Base-by-base conservation (phyloP, 2,329 filamentous ascomycete genomes). In the Acrocalymma vagum region DNA sequence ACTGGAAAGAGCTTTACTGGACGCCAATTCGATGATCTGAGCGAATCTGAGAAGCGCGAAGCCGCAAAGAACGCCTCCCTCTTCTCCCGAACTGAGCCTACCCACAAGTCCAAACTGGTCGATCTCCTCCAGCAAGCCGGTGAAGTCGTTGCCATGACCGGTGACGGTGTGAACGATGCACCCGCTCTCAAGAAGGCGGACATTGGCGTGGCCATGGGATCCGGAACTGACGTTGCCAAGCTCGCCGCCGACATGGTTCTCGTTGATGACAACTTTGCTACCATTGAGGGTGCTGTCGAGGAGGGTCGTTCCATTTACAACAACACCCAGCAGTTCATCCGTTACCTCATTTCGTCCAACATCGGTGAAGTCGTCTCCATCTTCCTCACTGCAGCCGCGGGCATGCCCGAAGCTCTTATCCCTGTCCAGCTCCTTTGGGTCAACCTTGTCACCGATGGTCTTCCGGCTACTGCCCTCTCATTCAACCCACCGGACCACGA, bases 271-370 rank as follows among this genome's bases (percentile, higher is more conserved):
- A 99, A 99, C 79, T 99, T 99, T 71, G 94, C 94, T 48, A 99
- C 94, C 3, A 99, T 99, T 57, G 90, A 96, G 70, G 80, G 90
- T 40, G 94, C 94, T 33, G 92, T 99, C 51, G 94, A 99, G 70
- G 94, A 99, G 74, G 94, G 94, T 38, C 88, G 94, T 50, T 92
- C 92, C 51, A 99, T 99, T 74, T 99, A 96, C 82, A 97, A 94
- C 85, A 99, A 99, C 80, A 99, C 94, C 5, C 94, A 99, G 70
- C 94, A 99, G 71, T 99, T 99, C 74, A 99, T 99, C 74, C 90
- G 95, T 33, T 99, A 99, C 71, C 82, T 99, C 48, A 99, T 99
- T 70, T 97, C 93, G 7, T 97, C 93, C 52, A 99, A 99, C 77
- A 99, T 99, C 55, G 95, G 94, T 62, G 94, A 99, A 72, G 94